Percentiles rank a stretch among this genome's conserved stretches.
Evolutionary conservation across 2,329 filamentous ascomycete genomes (phyloP).

Genomic region (Diaporthe capsici): DNA sequence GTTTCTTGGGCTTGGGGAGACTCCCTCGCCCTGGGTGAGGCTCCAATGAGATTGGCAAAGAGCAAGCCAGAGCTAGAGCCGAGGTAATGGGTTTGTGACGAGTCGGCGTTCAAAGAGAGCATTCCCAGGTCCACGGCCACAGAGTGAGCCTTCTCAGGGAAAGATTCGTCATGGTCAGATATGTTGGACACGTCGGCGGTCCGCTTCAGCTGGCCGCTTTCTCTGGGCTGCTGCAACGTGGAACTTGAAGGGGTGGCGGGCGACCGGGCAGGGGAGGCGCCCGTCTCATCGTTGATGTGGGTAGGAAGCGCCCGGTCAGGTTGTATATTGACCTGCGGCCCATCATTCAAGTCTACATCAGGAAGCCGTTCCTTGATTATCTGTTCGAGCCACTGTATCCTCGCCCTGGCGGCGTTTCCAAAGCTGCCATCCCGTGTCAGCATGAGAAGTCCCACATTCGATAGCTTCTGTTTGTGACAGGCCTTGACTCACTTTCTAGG

Average conservation of each 20-base stretch:
- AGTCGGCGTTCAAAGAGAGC: constrained; percentile 3
- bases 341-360: constrained; percentile 6
- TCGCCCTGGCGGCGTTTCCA: neutral
- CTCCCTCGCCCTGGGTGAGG: neutral
- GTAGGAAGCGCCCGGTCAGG: neutral
- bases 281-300: neutral
- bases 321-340: neutral
- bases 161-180: constrained; percentile 3
- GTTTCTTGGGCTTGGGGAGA: neutral
- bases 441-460: neutral
- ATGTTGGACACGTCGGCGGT: constrained; percentile 4
- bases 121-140: constrained; percentile 9
- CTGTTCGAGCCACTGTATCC: constrained; percentile 19
- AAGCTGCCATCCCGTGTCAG: neutral
- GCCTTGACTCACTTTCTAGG: neutral
- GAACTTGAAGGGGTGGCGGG: neutral
- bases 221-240: constrained; percentile 1
- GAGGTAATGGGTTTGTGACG: constrained; percentile 10
- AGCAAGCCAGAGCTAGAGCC: constrained; percentile 10
- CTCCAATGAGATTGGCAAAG: constrained; percentile 15
- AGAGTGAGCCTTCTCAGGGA: constrained; percentile 11
- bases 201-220: constrained; percentile 7
- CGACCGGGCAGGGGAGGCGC: neutral
- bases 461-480: neutral
- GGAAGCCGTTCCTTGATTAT: neutral